Base-by-base conservation (phyloP, 1,284 basidiomycete species). In the Trametes sp. region DNA sequence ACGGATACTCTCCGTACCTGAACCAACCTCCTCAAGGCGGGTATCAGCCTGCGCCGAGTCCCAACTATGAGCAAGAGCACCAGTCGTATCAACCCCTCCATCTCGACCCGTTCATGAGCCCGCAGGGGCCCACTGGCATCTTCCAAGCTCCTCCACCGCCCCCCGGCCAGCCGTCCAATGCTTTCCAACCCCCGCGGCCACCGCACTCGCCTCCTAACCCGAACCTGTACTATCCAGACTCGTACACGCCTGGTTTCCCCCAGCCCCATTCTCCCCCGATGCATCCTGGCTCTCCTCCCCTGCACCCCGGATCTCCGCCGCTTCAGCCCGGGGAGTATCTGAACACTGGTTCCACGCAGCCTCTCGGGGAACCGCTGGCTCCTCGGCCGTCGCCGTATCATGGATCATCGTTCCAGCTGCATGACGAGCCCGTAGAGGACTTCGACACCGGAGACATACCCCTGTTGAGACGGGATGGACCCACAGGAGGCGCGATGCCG, bases 401-500 rank as follows among this genome's bases (percentile, higher is more conserved):
- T 7, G 57, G 54, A 2, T 44, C 63, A 1, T 31, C 48, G 5
- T 61, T 67, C 58, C 75, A 80, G n/a, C 66, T 79, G 13, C 78
- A 81, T 31, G 79, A 81, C 24, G 82, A 84, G 16, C 73, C 71
- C 0, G 79, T 82, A 14, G 68, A 75, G 2, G 77, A 78, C 13
- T 70, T 79, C 33, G 85, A 87, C 57, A 71, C 81, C 0, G 87
- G 87, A 10, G 87, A 90, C 65, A 87, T 90, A n/a, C 88, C 89
- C 0, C 78, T 91, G 16, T 74, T 91, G 38, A 75, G 81, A 8
- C 78, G 87, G 16, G 82, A 86, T 55, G 70, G 70, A 16, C 71
- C 72, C 29, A 65, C 72, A 65, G 68, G 41, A 64, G 60, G 46
- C 77, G 64, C 61, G 19, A 66, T 75, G 60, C 73, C 77, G 1